Evolutionary conservation across 2,329 filamentous ascomycete genomes (phyloP), one percentile per base, ranked within the genome.

Genomic region (Parasarocladium wereldwijsianum): DNA sequence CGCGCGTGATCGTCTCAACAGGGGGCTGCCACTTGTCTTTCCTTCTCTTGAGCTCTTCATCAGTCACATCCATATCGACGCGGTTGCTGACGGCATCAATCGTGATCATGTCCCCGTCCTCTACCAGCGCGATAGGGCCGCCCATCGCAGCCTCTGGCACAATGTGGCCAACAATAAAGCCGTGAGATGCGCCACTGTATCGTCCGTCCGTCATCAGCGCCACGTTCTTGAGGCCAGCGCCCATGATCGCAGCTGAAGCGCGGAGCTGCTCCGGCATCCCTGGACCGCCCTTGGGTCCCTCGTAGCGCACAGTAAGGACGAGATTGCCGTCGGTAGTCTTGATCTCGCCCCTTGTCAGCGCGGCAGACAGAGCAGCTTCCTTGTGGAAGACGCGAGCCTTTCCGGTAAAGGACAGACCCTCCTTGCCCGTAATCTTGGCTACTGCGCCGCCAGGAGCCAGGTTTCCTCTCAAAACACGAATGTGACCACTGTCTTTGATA

Each of bases 251-350:
- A 0, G 85, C 85, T 34, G 72, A 80, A 8, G 87, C 82, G 49
- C 80, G 84, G 25, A 96, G 67, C 55, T 93, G 85, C 55, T 96
- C 87, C 2, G 86, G 87, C 87, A 96, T 96, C 24, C 87, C 87
- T 0, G 87, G 87, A 0, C 87, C 87, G 37, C 87, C 87, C 49
- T 83, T 86, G 9, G 87, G 87, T 0, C 87, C 87, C 51, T 96
- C 87, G 50, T 94, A 94, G 14, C 87, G 76, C 32, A 96, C 85
- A 18, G 94, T 74, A 17, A 94, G 61, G 13, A 94, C 35, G 13
- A 30, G 86, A 1, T 87, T 76, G 55, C 93, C 90, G 55, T 93
- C 81, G 39, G 76, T 78, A 13, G 46, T 42, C 40, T 84, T 83
- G 44, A 93, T 83, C 41, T 76, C 64, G 32, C 83, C 82, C 25